Evolutionary conservation across 352 stramenopile species (phyloP), one percentile per base, ranked within the genome.

Genomic region (Globisporangium nagaii): DNA sequence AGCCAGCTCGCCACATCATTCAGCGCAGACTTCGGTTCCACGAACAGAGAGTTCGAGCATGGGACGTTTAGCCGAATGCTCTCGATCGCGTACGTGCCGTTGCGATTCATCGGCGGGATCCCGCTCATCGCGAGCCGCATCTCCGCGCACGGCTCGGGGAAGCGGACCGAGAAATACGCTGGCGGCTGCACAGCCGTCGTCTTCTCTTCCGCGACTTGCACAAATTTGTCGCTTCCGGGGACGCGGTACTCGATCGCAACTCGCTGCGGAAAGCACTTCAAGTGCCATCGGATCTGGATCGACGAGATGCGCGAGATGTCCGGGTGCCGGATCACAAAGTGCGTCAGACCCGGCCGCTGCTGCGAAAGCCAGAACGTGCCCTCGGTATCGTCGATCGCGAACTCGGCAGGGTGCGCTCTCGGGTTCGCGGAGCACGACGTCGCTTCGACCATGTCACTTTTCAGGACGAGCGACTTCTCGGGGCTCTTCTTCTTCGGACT

Each of bases 321-420:
- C 0, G 53, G 30, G 17, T 70, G 60, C 4, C 62, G 68, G 22
- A 95, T 51, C 11, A 50, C 65, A 52, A 86, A 84, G 35, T 79
- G 66, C 22, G 83, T 79, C 19, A 68, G 43, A 0, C 83, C 81
- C 11, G 74, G 70, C 4, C 77, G 81, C 20, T 65, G 63, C 40
- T 85, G 70, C 10, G 85, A 91, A 45, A 90, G 75, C 85, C 85
- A 95, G 36, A 75, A 91, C n/a, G 79, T 87, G 11, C 56, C 65
- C 1, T 85, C 65, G 13, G 53, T 56, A 24, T 65, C 70, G 65
- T 95, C 74, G 6, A 93, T 57, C 0, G 79, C 80, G 13, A 80
- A 68, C 25, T 78, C 64, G 0, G 75, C 67, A 32, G 62, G 60
- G 56, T 88, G 68, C 3, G 64, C 40, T 13, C 75, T 66, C 10